Base-by-base conservation (phyloP, 1,139 yeast species). In the Diutina catenulata region DNA sequence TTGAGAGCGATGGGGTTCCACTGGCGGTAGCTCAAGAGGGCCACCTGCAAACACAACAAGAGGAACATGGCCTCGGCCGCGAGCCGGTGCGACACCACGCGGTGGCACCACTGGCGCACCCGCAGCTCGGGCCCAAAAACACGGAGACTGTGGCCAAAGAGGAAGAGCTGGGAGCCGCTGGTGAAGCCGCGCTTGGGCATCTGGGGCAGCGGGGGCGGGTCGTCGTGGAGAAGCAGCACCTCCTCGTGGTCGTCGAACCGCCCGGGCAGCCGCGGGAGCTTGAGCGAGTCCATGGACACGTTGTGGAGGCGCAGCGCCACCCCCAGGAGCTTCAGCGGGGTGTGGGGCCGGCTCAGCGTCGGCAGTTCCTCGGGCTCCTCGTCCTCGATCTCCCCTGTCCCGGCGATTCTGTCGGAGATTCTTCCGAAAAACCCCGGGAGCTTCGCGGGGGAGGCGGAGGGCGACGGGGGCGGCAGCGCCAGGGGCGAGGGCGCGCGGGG, bases 21-120 rank as follows among this genome's bases (percentile, higher is more conserved):
- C 48, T 73, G 79, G 38, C 78, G 54, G 45, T 60, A 62, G 3
- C 70, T 52, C 18, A 75, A 49, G 5, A 74, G 45, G 0, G 50
- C 49, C 0, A 69, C 65, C 47, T 73, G 78, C 0, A 67, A 42
- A 1, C 70, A 25, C 9, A 74, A 49, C 2, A 73, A 41, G 0
- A 49, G 13, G 47, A 45, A 56, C 11, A 51, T 55, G 39, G 47
- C 40, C 2, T 55, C 41, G 41, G 57, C 63, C 16, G 59, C 50
- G 20, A 43, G 41, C 15, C 48, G 47, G 23, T 51, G 50, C 9
- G 59, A 51, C 4, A 58, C 43, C 2, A 59, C 18, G 8, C 43
- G 46, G 42, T 61, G 59, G 42, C 71, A 65, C 36, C 44, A 38
- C 33, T 49, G 54, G 27, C 73, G 50, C 8, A 61, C 24, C 14